Percentiles rank a stretch among this genome's conserved stretches.
phyloP scores from a whole-genome alignment of 805 yeast species.

The Candida sithepensis region DNA sequence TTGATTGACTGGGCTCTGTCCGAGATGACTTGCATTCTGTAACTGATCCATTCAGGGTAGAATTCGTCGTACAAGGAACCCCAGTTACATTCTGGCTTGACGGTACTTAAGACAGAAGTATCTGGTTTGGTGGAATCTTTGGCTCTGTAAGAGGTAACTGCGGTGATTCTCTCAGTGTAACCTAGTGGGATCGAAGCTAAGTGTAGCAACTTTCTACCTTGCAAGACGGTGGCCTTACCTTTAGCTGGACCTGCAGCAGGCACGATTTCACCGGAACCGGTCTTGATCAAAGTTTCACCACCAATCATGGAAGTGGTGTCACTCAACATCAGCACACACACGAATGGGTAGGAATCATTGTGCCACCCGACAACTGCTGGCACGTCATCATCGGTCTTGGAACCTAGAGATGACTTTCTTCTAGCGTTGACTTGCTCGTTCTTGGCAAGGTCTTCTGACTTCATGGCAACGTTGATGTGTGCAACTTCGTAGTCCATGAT shows the following conservation, averaged over 20 bases:
- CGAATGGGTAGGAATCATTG: slow-evolving; percentile 59
- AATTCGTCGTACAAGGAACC: slow-evolving; percentile 36
- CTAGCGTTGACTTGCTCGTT: slow-evolving; percentile 25
- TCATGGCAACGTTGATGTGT: slow-evolving; percentile 48
- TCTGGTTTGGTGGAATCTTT: slow-evolving; percentile 35
- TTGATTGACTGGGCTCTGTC: slow-evolving; percentile 31
- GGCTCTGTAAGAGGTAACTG: slow-evolving; percentile 41
- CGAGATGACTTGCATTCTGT: slow-evolving; percentile 34
- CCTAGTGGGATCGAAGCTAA: slow-evolving; percentile 44
- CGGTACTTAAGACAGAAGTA: slow-evolving; percentile 37
- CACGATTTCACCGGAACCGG: slow-evolving; percentile 36
- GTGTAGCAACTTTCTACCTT: slow-evolving; percentile 44
- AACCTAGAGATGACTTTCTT: slow-evolving; percentile 24
- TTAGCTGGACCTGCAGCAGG: slow-evolving; percentile 39
- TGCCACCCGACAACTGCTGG: slow-evolving; percentile 65
- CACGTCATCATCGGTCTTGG: slow-evolving; percentile 32
- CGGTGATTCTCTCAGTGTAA: slow-evolving; percentile 39
- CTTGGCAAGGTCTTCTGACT: slow-evolving; percentile 33
- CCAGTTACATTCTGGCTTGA: slow-evolving; percentile 36
- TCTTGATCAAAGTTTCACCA: slow-evolving; percentile 54
- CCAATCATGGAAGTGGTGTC: slow-evolving; percentile 58
- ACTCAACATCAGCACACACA: slow-evolving; percentile 59
- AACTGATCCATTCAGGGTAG: slow-evolving; percentile 38
- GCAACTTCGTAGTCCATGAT: slow-evolving; percentile 60
- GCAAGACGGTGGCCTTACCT: slow-evolving; percentile 49